Base-by-base conservation (phyloP, 768 basidiomycete species). In the Termitomyces sp. region DNA sequence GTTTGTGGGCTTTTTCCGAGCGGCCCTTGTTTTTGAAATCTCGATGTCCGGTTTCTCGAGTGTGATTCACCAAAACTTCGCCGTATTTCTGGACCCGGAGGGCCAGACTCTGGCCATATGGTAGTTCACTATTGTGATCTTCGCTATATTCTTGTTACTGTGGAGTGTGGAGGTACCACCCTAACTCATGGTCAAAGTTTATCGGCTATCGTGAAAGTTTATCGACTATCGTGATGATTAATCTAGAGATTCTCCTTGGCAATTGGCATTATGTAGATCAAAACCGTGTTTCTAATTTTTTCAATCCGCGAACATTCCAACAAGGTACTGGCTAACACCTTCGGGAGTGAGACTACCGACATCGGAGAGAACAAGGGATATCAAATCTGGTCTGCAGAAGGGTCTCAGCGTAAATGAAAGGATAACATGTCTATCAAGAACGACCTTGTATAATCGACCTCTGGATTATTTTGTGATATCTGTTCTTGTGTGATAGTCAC, bases 371-470 rank as follows among this genome's bases (percentile, higher is more conserved):
- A 98, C 93, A 42, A 98, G 83, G 40, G 93, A 90, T 65, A 98
- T 96, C 65, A 96, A 78, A 78, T 98, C 94, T 57, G 96, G 93
- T 70, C 91, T 93, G 65, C 11, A 62, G 62, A 47, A 42, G 49
- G 36, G 53, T 56, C 29, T 62, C 32, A 63, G 49, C 47, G 43
- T 47, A 43, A 51, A 36, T 20, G 38, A 31, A 55, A 48, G 34
- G 20, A 48, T 29, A 51, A 45, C 37, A 54, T 37, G 43, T 36
- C 53, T n/a, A 17, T 45, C 31, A 36, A 53, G 42, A 34, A 49
- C 63, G 64, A 89, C 91, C 92, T 89, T 57, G 96, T 98, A 72
- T 97, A 95, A 74, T 98, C 96, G 46, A 96, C 93, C 68, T 89
- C 85, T 8, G 96, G 96, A 73, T 92, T 87, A 73, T 89, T 93